A percentile compares a stretch with the other conserved stretches of the same genome.
These are phyloP conservation scores for Cyphellophora attinorum DNA, from an alignment of 2,329 filamentous ascomycete genomes.

Conservation along the genomic window DNA sequence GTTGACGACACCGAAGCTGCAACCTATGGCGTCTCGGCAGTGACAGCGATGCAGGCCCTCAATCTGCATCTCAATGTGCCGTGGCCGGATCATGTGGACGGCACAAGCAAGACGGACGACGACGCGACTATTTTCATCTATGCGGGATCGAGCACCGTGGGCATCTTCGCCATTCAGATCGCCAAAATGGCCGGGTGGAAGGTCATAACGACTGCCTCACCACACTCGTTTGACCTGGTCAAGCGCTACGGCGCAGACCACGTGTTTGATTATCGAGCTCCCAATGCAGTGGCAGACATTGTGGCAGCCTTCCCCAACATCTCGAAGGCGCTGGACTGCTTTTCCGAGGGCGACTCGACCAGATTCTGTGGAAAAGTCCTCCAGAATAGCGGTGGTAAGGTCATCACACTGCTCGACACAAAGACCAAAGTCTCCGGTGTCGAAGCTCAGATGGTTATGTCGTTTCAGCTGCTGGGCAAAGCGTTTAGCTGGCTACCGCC, in stretches of 20 bases:
- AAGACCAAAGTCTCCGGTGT: too few relatives aligned
- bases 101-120: slow-evolving; percentile 18
- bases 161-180: slow-evolving; percentile 30
- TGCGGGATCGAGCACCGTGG: slow-evolving; percentile 30
- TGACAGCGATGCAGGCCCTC: slow-evolving; percentile 33
- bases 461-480: too few relatives aligned
- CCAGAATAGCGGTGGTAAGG: too few relatives aligned
- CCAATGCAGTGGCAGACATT: slow-evolving; percentile 21
- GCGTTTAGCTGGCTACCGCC: too few relatives aligned
- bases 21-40: slow-evolving; percentile 22
- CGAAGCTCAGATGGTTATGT: too few relatives aligned
- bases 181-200: slow-evolving; percentile 27
- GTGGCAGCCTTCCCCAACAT: too few relatives aligned
- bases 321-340: too few relatives aligned
- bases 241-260: slow-evolving; percentile 25
- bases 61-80: slow-evolving; percentile 22
- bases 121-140: slow-evolving; percentile 27
- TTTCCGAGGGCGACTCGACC: too few relatives aligned
- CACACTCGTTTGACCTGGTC: slow-evolving; percentile 25
- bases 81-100: slow-evolving; percentile 20
- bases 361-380: too few relatives aligned
- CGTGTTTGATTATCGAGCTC: slow-evolving; percentile 27
- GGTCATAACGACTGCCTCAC: slow-evolving; percentile 26
- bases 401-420: too few relatives aligned
- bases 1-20: slow-evolving; percentile 25